Conservation (phyloP, 768 basidiomycete species). For the Ramaria sp. region DNA sequence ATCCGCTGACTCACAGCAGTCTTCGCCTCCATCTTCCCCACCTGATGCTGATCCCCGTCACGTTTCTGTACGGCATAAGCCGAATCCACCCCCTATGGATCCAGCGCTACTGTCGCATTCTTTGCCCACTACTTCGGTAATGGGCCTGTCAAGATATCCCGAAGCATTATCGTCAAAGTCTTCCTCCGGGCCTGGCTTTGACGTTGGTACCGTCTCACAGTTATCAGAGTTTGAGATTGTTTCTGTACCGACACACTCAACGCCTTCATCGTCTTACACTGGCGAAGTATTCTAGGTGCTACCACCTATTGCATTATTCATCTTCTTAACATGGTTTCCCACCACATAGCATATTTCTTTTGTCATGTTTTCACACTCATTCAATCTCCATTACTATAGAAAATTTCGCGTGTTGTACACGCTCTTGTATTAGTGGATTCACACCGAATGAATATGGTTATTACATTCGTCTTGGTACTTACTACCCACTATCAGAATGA, state of each 20-base stretch:
- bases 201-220: not conserved
- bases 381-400: not conserved
- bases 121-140: not conserved
- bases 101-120: not conserved
- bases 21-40: conserved; percentile 1
- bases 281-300: not conserved
- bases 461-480: not conserved
- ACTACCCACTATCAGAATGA: conserved; percentile 40
- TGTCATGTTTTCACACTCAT: not conserved
- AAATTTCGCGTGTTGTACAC: not conserved
- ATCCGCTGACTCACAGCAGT: not conserved
- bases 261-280: conserved; percentile 4
- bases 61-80: not conserved
- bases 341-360: not conserved
- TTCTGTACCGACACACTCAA: not conserved
- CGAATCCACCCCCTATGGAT: not conserved
- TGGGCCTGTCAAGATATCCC: not conserved
- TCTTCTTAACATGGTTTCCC: not conserved
- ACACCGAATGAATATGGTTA: not conserved
- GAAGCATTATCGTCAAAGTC: not conserved
- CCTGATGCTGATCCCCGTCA: not conserved
- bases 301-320: too few relatives aligned
- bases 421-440: not conserved
- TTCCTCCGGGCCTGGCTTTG: not conserved
- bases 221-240: conserved; percentile 2